A percentile compares a stretch with the other conserved stretches of the same genome.
Evolutionary conservation across 2,329 filamentous ascomycete species (phyloP).

Genomic region (Rutstroemia sp.): DNA sequence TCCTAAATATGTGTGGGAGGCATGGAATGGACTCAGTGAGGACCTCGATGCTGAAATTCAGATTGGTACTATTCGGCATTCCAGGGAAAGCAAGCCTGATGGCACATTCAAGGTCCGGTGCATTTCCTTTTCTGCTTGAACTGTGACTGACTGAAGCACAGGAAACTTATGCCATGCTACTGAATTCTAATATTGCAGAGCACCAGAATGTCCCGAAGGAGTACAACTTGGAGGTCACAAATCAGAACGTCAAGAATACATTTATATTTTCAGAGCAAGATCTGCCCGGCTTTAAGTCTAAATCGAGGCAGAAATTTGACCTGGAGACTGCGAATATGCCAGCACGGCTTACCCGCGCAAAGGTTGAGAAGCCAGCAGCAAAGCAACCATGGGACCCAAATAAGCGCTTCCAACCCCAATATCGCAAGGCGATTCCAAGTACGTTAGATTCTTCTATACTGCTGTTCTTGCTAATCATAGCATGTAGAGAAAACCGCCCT

Average conservation of each 20-base stretch:
- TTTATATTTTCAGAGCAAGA: constrained; percentile 94
- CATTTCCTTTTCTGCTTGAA: neutral
- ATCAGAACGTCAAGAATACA: constrained; percentile 68
- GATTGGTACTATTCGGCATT: constrained; percentile 61
- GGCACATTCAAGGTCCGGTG: constrained; percentile 37
- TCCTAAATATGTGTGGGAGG: constrained; percentile 73
- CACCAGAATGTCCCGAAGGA: constrained; percentile 79
- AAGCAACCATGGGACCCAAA: constrained; percentile 37
- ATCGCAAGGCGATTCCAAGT: constrained; percentile 70
- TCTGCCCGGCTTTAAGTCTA: constrained; percentile 65
- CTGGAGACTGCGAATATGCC: constrained; percentile 53
- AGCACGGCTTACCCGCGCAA: constrained; percentile 39
- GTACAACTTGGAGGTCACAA: constrained; percentile 71
- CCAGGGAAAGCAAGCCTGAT: constrained; percentile 41
- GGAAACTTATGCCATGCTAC: constrained; percentile 55
- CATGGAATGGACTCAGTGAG: constrained; percentile 55
- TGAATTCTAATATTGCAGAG: constrained; percentile 54
- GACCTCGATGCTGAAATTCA: constrained; percentile 77
- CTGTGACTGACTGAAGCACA: constrained; percentile 20
- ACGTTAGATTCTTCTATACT: constrained; percentile 16
- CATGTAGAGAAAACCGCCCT: constrained; percentile 64
- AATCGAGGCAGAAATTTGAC: constrained; percentile 48
- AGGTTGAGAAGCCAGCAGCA: constrained; percentile 39
- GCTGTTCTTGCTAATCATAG: constrained; percentile 28
- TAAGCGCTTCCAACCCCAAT: constrained; percentile 54